Base-by-base conservation (phyloP, 148 eudicot species). In the Limonium bicolor region DNA sequence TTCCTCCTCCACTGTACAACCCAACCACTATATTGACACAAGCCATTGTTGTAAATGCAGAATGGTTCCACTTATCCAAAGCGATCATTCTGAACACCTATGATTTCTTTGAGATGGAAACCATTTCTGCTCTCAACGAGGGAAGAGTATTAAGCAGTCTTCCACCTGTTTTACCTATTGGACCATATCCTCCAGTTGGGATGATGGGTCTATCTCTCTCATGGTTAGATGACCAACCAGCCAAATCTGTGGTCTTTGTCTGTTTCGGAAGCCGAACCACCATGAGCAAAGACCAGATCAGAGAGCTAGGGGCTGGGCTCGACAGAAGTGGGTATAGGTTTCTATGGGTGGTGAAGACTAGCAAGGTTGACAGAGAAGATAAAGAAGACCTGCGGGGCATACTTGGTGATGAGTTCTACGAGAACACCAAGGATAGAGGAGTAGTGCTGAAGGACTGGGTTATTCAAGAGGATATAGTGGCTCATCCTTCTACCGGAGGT, bases 211-310 rank as follows among this genome's bases (percentile, higher is more conserved):
- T 19, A 28, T 13, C 34, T 10, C 2, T 37, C 1, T 6, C 53
- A 15, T 73, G 80, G 80, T 34, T 73, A 7, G 69, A 65, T 6
- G 38, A 30, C n/a, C 71, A 65, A 33, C 61, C 57, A 0, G 22
- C n/a, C 0, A 46, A 55, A 13, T 65, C 72, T 0, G 69, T 69
- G 7, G 47, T 69, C 1, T 69, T 61, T 6, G 42, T 73, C 1
- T 58, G 71, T 1, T 69, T 73, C 4, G 80, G 80, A 42, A 73
- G 68, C 38, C 51, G 80, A 38, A 73, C 75, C 8, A 37, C 72
- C 7, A 32, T 69, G 45, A 35, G 50, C 3, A 59, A 24, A 12
- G 69, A 69, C 2, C 72, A 73, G 20, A 69, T 73, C 13, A 36
- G 20, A 33, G 76, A 69, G 29, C 23, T 73, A 2, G 77, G 64